Base-by-base conservation (phyloP, 345 rosid genomes). In the Eucalyptus caleyi region DNA sequence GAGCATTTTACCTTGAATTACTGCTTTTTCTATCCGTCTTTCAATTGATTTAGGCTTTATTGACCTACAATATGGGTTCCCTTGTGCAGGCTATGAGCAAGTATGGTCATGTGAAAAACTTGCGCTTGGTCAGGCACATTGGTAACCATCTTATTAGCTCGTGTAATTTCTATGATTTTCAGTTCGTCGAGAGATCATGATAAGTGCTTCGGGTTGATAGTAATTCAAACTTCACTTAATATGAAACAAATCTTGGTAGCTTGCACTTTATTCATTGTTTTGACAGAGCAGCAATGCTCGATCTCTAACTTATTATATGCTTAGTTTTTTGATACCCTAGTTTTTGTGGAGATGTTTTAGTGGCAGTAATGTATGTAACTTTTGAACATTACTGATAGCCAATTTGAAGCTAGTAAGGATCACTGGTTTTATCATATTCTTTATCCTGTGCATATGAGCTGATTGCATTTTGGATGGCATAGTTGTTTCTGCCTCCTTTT, bases 61-160 rank as follows among this genome's bases (percentile, higher is more conserved):
- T 77, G 45, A 77, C 47, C 27, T 37, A 10, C 27, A 11, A 2
- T 88, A 69, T 30, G 60, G 1, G 49, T 26, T 44, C 47, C 51
- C 40, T 69, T 85, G 6, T 80, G 81, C 92, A 96, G 99, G 97
- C 94, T 23, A 97, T 97, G 99, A 94, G 93, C 94, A 95, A 94
- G 94, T 95, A 97, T 88, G 99, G 98, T 18, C 94, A 87, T 49
- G 95, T 97, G 62, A 97, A 96, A 93, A 96, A 87, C 95, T 90
- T 97, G 92, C 96, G 98, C n/a, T 92, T 98, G 94, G 98, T 98
- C 56, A 95, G 98, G 89, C 96, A 96, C 93, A 97, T 96, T 65
- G 99, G 99, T 97, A 93, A 72, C 50, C 42, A 27, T 34, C 83
- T 69, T 34, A 30, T 8, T 14, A 60, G 42, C 85, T 65, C 54